Evolutionary conservation across 106 monocot species (phyloP), one percentile per base, ranked within the genome.

Genomic region (Phalaenopsis equestris): DNA sequence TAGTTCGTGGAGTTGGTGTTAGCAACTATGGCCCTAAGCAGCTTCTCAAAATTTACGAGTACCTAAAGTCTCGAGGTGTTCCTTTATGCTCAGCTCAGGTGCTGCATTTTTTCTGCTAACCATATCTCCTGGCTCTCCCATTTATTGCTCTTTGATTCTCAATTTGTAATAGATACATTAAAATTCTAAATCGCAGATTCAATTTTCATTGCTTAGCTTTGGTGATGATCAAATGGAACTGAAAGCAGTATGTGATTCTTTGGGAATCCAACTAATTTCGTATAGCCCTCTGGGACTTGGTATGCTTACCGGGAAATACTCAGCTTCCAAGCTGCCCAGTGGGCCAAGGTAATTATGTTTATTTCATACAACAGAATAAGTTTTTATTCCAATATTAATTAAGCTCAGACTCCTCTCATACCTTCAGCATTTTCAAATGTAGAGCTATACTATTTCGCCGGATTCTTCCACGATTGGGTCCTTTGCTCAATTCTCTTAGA

Each of bases 1-100:
- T 99, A 86, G 98, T 99, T 84, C 86, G 85, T 80, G 98, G 88
- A 79, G 92, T 99, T 90, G 98, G 98, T 78, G 98, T 99, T 75
- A 99, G 98, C 85, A 99, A 99, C 84, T 99, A 94, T 76, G 98
- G 98, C 4, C 92, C 98, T n/a, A 93, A 90, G 75, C 98, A 99
- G 80, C 92, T 99, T 80, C 56, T 93, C 73, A 99, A 94, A 85
- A 93, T 99, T 86, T 83, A 99, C 52, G 83, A 90, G 81, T 93
- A 94, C 79, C 79, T 99, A 2, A 86, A 82, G 24, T 80, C 89
- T 79, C 86, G 88, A 86, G 98, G 98, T 45, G 92, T 98, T 80
- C 98, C 98, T 55, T 80, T 99, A 78, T 82, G 87, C 77, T 94
- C 94, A 37, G 94, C 92, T 77, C 98, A 99, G 92, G 98, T 98